These are phyloP conservation scores for Lipomyces spencermartinsiae DNA, from an alignment of 805 yeast species.

Conservation along the genomic window DNA sequence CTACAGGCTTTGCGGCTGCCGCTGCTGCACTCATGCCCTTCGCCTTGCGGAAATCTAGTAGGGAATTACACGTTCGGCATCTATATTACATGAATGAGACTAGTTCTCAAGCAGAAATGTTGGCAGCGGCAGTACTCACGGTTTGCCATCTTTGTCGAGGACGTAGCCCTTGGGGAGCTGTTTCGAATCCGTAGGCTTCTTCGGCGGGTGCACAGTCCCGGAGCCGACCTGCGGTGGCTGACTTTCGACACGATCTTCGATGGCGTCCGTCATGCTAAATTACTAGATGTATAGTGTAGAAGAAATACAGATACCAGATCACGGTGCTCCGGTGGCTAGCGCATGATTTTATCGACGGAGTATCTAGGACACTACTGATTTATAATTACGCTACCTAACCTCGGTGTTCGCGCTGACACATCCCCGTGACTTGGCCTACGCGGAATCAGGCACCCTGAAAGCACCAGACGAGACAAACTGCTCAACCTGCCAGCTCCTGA, in stretches of 20 bases:
- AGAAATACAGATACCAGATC: not conserved
- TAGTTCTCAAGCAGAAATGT: slow-evolving; percentile 2
- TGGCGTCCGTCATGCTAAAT: slow-evolving; percentile 24
- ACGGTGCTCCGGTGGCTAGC: not conserved
- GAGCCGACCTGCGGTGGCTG: slow-evolving; percentile 9
- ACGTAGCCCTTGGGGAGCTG: slow-evolving; percentile 44
- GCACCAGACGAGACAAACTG: not conserved
- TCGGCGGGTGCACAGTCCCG: slow-evolving; percentile 8
- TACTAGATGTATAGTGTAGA: slow-evolving; percentile 7
- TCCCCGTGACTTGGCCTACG: not conserved
- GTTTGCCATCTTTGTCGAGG: slow-evolving; percentile 89
- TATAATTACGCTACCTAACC: not conserved
- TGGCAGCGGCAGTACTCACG: slow-evolving; percentile 59
- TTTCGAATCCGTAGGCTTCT: slow-evolving; percentile 19
- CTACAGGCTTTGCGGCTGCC: slow-evolving; percentile 41
- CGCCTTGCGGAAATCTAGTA: slow-evolving; percentile 79
- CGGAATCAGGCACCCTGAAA: not conserved
- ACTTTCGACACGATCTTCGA: slow-evolving; percentile 32
- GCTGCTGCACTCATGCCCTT: slow-evolving; percentile 43
- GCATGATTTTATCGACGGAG: not conserved
- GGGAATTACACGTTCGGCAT: slow-evolving; percentile 87
- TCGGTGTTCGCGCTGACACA: not conserved
- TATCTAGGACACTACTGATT: not conserved
- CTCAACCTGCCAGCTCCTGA: not conserved
- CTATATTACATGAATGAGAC: slow-evolving; percentile 45